Evolutionary conservation across 306 rosid species (phyloP).

Genomic region (Trifolium fragiferum): DNA sequence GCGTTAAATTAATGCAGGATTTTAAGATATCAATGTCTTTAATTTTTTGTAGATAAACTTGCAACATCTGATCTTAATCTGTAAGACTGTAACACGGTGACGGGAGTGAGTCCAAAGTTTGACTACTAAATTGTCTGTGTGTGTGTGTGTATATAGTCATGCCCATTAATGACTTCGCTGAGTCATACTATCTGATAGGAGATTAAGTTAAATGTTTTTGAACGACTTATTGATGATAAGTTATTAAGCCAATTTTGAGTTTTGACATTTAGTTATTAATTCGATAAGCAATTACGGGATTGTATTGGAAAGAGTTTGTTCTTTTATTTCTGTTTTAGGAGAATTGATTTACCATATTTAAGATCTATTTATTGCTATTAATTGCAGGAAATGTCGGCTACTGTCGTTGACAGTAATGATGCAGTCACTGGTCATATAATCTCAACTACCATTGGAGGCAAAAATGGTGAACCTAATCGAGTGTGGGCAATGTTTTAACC

Average conservation of each 20-base stretch:
- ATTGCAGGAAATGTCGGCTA: constrained; percentile 86
- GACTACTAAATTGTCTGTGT: constrained; percentile 33
- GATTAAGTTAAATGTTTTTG: constrained; percentile 19
- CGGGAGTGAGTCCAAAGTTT: constrained; percentile 8
- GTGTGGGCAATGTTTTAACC: constrained; percentile 49
- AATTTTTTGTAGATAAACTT: background rate
- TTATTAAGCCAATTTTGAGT: constrained; percentile 16
- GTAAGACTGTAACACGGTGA: no score
- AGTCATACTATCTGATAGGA: constrained; percentile 1
- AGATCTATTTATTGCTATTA: constrained; percentile 31
- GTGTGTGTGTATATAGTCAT: constrained; percentile 25
- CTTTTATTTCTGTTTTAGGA: constrained; percentile 30
- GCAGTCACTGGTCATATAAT: constrained; percentile 90
- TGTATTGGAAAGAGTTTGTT: constrained; percentile 24
- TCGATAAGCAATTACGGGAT: constrained; percentile 6
- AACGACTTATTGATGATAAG: constrained; percentile 30
- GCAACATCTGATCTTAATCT: constrained; percentile 1
- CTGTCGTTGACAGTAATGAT: constrained; percentile 71
- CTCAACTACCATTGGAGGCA: constrained; percentile 95
- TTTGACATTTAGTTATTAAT: constrained; percentile 14
- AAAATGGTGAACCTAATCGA: constrained; percentile 92
- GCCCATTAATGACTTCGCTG: constrained; percentile 25
- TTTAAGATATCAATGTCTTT: background rate
- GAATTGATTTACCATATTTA: constrained; percentile 18
- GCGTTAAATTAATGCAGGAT: constrained; percentile 17